Evolutionary conservation across 164 flowering plant genomes (phyloP).

Genomic region (Saururus chinensis): DNA sequence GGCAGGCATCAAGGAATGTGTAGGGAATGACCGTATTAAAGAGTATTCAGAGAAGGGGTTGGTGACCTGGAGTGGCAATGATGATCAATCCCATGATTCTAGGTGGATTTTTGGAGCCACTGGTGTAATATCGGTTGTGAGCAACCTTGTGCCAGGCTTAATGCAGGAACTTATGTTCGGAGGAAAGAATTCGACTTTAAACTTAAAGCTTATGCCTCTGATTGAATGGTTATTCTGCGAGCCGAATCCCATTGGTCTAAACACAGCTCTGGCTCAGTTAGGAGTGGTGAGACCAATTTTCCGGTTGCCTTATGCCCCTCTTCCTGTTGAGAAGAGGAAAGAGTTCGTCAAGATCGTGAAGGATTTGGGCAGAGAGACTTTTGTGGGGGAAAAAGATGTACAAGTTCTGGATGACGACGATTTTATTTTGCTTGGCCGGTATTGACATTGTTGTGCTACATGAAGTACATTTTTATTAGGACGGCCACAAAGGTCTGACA

Average conservation of each 20-base stretch:
- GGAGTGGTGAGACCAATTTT: conserved; percentile 82
- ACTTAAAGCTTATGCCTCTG: conserved; percentile 54
- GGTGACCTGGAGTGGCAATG: conserved; percentile 87
- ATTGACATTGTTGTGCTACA: conserved; percentile 13
- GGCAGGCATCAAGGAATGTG: conserved; percentile 84
- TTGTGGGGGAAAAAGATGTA: conserved; percentile 73
- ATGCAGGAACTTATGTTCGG: conserved; percentile 57
- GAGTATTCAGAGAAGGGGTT: conserved; percentile 49
- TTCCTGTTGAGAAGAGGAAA: conserved; percentile 45
- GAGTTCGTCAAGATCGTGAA: conserved; percentile 73
- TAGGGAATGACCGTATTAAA: conserved; percentile 56
- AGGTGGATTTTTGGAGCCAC: conserved; percentile 71
- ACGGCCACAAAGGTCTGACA: no score
- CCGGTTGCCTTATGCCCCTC: conserved; percentile 83
- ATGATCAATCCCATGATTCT: conserved; percentile 78
- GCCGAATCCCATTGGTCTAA: conserved; percentile 79
- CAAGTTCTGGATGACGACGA: conserved; percentile 72
- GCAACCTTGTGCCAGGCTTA: conserved; percentile 72
- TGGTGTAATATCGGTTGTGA: conserved; percentile 75
- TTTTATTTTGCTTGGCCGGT: conserved; percentile 57
- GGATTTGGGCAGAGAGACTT: conserved; percentile 67
- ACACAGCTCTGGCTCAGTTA: conserved; percentile 81
- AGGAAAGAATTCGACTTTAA: conserved; percentile 46
- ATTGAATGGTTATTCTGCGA: conserved; percentile 24
- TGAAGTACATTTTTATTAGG: no score